Percentiles rank a stretch among this genome's conserved stretches.
Evolutionary conservation across 306 rosid genomes (phyloP).

Genomic region (Cucumis sativus): DNA sequence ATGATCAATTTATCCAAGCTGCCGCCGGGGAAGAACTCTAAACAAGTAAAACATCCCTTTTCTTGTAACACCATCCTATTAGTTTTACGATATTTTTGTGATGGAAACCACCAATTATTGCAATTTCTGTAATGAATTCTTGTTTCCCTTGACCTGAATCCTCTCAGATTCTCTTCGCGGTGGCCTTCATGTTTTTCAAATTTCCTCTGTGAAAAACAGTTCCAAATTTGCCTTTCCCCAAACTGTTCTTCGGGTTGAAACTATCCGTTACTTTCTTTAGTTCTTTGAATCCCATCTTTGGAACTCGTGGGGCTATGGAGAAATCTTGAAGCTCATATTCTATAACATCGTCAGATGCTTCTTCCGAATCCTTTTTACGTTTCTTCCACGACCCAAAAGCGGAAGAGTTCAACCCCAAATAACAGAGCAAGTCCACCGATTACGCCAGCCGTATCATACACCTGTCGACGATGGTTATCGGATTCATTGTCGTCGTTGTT

Average conservation of each 20-base stretch:
- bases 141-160: conserved; percentile 46
- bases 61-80: conserved; percentile 2
- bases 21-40: conserved; percentile 2
- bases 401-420: conserved; percentile 12
- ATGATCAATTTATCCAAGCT: conserved; percentile 1
- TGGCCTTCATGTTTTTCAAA: conserved; percentile 31
- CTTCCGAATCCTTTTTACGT: conserved; percentile 14
- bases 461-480: conserved; percentile 15
- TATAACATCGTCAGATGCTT: conserved; percentile 26
- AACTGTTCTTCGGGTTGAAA: conserved; percentile 47
- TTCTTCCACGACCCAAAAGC: conserved; percentile 12
- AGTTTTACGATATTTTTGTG: conserved; percentile 6
- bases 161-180: conserved; percentile 55
- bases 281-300: conserved; percentile 29
- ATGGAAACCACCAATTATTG: conserved; percentile 1
- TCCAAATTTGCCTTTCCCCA: conserved; percentile 76
- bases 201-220: conserved; percentile 60
- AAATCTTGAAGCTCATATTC: conserved; percentile 44
- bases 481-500: not conserved
- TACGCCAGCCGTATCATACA: conserved; percentile 21
- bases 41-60: not conserved
- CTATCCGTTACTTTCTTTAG: conserved; percentile 40
- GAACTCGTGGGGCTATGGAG: conserved; percentile 32
- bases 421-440: not conserved
- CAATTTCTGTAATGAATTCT: conserved; percentile 4